phyloP scores from a whole-genome alignment of 768 basidiomycete species.

The Erythrobasidium yunnanense region DNA sequence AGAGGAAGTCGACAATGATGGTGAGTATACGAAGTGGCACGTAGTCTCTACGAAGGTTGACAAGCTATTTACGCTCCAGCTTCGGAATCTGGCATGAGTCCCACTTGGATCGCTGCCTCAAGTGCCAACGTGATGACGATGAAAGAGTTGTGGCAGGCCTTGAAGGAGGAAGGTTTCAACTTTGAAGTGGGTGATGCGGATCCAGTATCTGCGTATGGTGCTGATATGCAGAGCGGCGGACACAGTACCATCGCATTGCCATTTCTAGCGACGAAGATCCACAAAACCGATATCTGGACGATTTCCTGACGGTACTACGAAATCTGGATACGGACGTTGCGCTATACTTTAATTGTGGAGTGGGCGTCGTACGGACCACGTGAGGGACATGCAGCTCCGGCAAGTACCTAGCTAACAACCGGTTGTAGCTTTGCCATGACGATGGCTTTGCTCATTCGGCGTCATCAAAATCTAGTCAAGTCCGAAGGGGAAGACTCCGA shows the following conservation, averaged over 20 bases:
- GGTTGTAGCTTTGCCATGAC: constrained; percentile 89
- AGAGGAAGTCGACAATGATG: constrained; percentile 59
- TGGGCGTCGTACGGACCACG: constrained; percentile 71
- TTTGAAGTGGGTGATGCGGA: constrained; percentile 64
- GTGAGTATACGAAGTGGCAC: background rate
- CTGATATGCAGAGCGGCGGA: too few relatives aligned
- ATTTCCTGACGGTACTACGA: constrained; percentile 72
- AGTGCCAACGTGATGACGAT: constrained; percentile 77
- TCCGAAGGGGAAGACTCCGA: background rate
- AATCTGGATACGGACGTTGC: constrained; percentile 63
- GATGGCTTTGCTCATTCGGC: constrained; percentile 73
- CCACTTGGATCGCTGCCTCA: constrained; percentile 79
- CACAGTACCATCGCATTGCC: constrained; percentile 89
- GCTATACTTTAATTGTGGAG: constrained; percentile 88
- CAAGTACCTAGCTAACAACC: background rate
- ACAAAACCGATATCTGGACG: constrained; percentile 94
- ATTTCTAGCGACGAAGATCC: constrained; percentile 85
- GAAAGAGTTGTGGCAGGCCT: constrained; percentile 68
- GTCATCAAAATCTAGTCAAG: constrained; percentile 55
- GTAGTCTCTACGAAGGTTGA: background rate
- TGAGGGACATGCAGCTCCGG: background rate
- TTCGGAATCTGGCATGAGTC: constrained; percentile 63
- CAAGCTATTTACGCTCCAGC: constrained; percentile 37
- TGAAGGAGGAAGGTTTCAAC: constrained; percentile 74
- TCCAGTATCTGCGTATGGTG: too few relatives aligned